Evolutionary conservation across 768 basidiomycete species (phyloP).

Genomic region (Calvatia gigantea): DNA sequence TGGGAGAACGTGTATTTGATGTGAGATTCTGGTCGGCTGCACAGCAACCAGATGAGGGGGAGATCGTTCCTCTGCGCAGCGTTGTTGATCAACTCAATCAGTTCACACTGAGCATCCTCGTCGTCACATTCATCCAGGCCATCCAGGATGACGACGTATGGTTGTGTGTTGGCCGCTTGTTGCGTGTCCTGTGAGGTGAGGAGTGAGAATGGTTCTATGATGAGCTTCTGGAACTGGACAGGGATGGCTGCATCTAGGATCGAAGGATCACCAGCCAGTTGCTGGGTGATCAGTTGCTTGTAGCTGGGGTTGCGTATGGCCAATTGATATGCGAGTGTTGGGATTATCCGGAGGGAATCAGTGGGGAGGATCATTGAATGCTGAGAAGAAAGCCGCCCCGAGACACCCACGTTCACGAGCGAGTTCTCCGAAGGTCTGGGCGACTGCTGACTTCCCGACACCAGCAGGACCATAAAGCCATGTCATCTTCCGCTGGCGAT

Average conservation of each 20-base stretch:
- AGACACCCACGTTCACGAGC: background rate
- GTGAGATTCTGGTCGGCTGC: slow-evolving; percentile 1
- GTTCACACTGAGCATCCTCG: background rate
- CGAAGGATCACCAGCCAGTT: background rate
- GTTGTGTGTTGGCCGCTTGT: background rate
- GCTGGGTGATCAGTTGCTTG: background rate
- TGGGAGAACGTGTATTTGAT: background rate
- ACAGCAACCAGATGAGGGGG: background rate
- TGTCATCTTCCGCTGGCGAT: background rate
- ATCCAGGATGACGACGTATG: background rate
- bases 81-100: background rate
- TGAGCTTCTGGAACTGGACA: background rate
- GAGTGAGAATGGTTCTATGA: background rate
- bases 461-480: background rate
- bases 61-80: background rate
- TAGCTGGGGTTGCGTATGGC: background rate
- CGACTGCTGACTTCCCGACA: background rate
- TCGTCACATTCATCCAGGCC: background rate
- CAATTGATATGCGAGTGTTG: background rate
- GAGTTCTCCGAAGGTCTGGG: background rate
- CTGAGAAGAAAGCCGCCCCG: background rate
- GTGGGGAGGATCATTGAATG: background rate
- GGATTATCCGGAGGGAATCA: background rate
- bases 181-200: background rate
- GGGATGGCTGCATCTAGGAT: background rate